Evolutionary conservation across 768 basidiomycete species (phyloP).

Genomic region (Strobilomyces dryophilus): DNA sequence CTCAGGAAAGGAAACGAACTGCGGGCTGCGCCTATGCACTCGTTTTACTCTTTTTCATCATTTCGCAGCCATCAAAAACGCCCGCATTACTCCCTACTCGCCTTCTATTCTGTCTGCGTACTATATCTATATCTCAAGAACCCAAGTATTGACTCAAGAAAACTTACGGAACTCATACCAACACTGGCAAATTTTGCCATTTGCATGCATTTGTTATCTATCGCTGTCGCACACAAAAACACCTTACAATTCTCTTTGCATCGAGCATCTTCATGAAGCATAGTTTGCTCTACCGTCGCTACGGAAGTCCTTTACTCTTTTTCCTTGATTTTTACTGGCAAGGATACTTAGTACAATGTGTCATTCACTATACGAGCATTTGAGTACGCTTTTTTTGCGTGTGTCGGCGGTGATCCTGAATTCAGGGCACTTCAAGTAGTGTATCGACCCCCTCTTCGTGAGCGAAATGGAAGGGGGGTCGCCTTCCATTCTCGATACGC

Average conservation of each 20-base stretch:
- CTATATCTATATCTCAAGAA: slow-evolving; percentile 37
- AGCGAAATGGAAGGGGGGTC: slow-evolving; percentile 23
- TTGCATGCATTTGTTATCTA: slow-evolving; percentile 34
- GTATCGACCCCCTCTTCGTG: slow-evolving; percentile 11
- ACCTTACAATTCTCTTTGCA: slow-evolving; percentile 20
- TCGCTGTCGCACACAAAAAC: slow-evolving; percentile 25
- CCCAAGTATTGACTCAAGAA: slow-evolving; percentile 25
- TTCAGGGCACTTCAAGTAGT: neutral
- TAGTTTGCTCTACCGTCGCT: slow-evolving; percentile 19
- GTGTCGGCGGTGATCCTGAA: neutral
- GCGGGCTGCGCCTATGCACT: slow-evolving; percentile 24
- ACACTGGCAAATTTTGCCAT: slow-evolving; percentile 22
- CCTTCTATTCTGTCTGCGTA: slow-evolving; percentile 30
- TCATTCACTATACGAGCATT: slow-evolving; percentile 6
- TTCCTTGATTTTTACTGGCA: slow-evolving; percentile 5
- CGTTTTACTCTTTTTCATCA: slow-evolving; percentile 10
- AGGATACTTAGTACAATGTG: slow-evolving; percentile 18
- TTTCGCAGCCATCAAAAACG: slow-evolving; percentile 27
- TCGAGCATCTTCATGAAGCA: slow-evolving; percentile 26
- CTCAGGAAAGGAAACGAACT: slow-evolving; percentile 14
- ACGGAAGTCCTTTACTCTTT: slow-evolving; percentile 7
- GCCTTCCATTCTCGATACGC: slow-evolving; percentile 20
- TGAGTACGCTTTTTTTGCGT: neutral
- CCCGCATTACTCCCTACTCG: slow-evolving; percentile 22
- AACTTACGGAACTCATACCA: slow-evolving; percentile 34